These are phyloP conservation scores for Aureobasidium pullulans DNA, from an alignment of 2,329 filamentous ascomycete species.

Conservation along the genomic window DNA sequence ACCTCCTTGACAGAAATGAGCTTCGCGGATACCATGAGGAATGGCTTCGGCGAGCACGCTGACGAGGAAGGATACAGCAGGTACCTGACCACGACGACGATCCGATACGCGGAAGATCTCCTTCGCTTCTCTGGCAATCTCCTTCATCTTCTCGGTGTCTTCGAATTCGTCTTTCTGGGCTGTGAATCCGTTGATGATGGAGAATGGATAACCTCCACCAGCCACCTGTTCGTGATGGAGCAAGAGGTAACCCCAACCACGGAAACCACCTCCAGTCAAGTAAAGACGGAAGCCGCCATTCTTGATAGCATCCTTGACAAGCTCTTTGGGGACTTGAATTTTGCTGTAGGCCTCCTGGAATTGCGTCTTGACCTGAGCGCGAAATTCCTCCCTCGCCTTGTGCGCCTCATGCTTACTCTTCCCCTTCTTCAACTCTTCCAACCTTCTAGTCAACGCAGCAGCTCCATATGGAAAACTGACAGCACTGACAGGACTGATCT, in stretches of 20 bases:
- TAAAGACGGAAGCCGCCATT: conserved; percentile 61
- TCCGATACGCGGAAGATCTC: conserved; percentile 67
- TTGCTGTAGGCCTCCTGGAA: conserved; percentile 32
- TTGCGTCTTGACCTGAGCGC: conserved; percentile 25
- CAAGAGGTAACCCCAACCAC: conserved; percentile 83
- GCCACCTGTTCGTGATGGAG: conserved; percentile 66
- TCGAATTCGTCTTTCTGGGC: conserved; percentile 57
- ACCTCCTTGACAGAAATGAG: conserved; percentile 74
- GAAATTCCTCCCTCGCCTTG: conserved; percentile 30
- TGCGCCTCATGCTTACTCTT: conserved; percentile 23
- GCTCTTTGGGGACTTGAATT: conserved; percentile 18
- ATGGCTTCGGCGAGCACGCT: conserved; percentile 64
- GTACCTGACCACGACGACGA: conserved; percentile 70
- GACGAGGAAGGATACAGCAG: conserved; percentile 73
- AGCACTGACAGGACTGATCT: conserved; percentile 44
- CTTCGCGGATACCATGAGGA: conserved; percentile 55
- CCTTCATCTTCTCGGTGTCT: conserved; percentile 41
- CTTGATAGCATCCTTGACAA: conserved; percentile 28
- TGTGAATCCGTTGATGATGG: conserved; percentile 72
- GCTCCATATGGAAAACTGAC: conserved; percentile 62
- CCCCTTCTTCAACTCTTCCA: conserved; percentile 30
- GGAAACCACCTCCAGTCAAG: conserved; percentile 82
- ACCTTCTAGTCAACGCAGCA: conserved; percentile 50
- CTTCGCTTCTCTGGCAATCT: conserved; percentile 28
- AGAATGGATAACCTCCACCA: conserved; percentile 71